These are phyloP conservation scores for Annulohypoxylon moriforme DNA, from an alignment of 495 filamentous ascomycete genomes.

Conservation along the genomic window DNA sequence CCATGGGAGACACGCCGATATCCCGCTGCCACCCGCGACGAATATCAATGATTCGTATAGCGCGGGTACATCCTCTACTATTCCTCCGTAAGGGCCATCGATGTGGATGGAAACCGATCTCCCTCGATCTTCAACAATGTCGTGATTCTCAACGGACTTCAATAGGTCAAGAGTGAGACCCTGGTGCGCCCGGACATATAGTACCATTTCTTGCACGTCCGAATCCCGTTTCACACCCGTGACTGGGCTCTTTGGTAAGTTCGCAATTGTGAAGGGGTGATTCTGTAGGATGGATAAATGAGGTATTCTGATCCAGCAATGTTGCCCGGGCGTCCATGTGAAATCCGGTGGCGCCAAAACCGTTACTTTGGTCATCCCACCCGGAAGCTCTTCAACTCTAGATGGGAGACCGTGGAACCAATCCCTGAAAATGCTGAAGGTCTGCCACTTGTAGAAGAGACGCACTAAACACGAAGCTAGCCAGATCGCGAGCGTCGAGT, in stretches of 20 bases:
- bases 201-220: constrained; percentile 34
- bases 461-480: constrained; percentile 63
- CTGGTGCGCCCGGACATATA: constrained; percentile 38
- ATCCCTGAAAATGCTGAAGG: constrained; percentile 63
- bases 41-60: constrained; percentile 80
- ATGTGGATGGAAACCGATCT: constrained; percentile 73
- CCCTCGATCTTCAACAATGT: constrained; percentile 28
- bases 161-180: constrained; percentile 35
- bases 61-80: constrained; percentile 65
- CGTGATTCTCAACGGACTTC: constrained; percentile 34
- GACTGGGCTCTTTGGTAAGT: constrained; percentile 59
- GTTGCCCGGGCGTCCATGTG: constrained; percentile 80
- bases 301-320: constrained; percentile 79
- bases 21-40: constrained; percentile 80
- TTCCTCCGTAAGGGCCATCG: constrained; percentile 82
- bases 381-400: constrained; percentile 72
- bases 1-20: constrained; percentile 79
- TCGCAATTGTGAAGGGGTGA: constrained; percentile 83
- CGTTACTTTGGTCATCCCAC: constrained; percentile 78
- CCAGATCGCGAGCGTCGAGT: constrained; percentile 76
- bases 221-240: constrained; percentile 3
- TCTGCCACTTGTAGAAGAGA: constrained; percentile 70
- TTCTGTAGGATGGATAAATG: constrained; percentile 74
- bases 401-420: constrained; percentile 74
- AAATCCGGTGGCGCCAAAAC: constrained; percentile 70